Base-by-base conservation (phyloP, 1,284 basidiomycete species). In the Rhodotorula sp. region DNA sequence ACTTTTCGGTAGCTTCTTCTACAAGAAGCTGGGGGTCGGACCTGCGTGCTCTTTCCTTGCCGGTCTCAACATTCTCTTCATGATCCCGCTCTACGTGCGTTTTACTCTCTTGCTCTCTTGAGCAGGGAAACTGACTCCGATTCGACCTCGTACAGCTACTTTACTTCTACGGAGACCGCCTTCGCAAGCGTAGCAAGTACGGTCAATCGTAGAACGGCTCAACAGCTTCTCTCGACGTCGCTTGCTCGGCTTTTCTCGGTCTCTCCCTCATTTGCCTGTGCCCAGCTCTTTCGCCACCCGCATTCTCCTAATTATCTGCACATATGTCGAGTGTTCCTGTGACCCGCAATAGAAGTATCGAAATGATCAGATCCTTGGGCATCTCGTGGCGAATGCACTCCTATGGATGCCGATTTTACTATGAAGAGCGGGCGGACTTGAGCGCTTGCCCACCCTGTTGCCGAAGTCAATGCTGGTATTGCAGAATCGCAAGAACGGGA, bases 151-250 rank as follows among this genome's bases (percentile, higher is more conserved):
- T n/a, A 3, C 60, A 64, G 62, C 33, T 51, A 18, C 59, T 71
- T 8, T 60, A 42, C 30, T 66, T 66, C 60, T 68, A 55, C 30
- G 70, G 69, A 3, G 62, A 59, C 48, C 62, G 66, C 37, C 66
- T 71, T 12, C 69, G 69, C 46, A 59, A 54, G 12, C 66, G 69
- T 24, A 44, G 33, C 42, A 60, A 65, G 64, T 65, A 42, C 64
- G 49, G 64, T 42, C 33, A 22, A 14, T 26, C 30, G 24, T 56
- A 46, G 18, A 26, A 22, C 26, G 30, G 20, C 30, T 12, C n/a
- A 14, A 22, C 46, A 18, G 12, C 4, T 22, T 22, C 22, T 48
- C 46, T 5, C 46, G 4, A 17, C 15, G 18, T 18, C 46, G 46
- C 46, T 26, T 17, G 14, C 49, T n/a, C 49, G 22, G n/a, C 22